Evolutionary conservation across 2,329 filamentous ascomycete genomes (phyloP).

Genomic region (Apiospora pterosperma): DNA sequence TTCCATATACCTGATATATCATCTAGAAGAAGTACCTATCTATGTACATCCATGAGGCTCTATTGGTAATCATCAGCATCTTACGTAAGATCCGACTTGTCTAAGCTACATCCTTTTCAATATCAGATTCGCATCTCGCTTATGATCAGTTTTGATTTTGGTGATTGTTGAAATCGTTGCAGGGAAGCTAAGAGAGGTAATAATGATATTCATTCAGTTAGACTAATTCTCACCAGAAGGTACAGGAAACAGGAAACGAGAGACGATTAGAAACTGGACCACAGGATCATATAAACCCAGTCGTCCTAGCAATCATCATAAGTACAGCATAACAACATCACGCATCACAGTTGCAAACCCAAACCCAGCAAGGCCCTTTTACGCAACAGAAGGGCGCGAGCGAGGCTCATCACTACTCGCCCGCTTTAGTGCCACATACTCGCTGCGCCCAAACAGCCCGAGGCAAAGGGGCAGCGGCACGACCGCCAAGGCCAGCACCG

Average conservation of each 20-base stretch:
- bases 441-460: conserved; percentile 63
- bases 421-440: conserved; percentile 49
- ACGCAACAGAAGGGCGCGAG: background rate
- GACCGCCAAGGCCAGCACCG: conserved; percentile 62
- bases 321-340: background rate
- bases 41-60: background rate
- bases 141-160: background rate
- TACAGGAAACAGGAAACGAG: background rate
- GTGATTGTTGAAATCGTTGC: background rate
- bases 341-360: background rate
- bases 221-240: background rate
- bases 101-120: no score
- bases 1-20: background rate
- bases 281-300: background rate
- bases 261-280: no score
- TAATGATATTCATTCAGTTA: no score
- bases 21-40: background rate
- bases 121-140: no score
- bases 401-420: conserved; percentile 39
- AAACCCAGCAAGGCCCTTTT: background rate
- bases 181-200: background rate
- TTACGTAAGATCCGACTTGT: no score
- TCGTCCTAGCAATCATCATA: background rate
- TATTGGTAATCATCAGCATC: background rate
- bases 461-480: conserved; percentile 67